Conservation (phyloP, 768 basidiomycete species). For the Lanmaoa pseudosensibilis region DNA sequence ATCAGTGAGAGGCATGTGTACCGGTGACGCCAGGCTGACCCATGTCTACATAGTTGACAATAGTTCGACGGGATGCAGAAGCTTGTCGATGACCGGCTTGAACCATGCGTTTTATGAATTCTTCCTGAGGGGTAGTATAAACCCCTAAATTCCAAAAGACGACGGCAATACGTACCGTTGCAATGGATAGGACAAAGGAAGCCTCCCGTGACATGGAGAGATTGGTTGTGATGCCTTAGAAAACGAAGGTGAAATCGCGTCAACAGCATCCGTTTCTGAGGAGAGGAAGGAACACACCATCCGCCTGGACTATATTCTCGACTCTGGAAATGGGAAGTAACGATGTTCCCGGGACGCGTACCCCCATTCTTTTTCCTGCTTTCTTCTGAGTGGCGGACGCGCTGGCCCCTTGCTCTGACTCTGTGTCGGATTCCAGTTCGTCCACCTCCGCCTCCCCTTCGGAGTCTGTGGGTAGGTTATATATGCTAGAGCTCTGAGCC, state of each 20-base stretch:
- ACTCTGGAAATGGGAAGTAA: conserved; percentile 64
- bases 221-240: conserved; percentile 54
- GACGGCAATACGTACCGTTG: conserved; percentile 53
- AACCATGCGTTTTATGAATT: conserved; percentile 77
- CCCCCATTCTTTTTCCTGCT: conserved; percentile 31
- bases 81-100: conserved; percentile 71
- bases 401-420: conserved; percentile 28
- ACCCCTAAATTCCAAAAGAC: conserved; percentile 10
- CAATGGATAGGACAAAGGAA: conserved; percentile 69
- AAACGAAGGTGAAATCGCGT: conserved; percentile 16
- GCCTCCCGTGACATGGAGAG: conserved; percentile 76
- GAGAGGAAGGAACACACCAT: conserved; percentile 48
- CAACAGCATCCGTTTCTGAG: conserved; percentile 8
- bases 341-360: conserved; percentile 63
- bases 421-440: conserved; percentile 36
- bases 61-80: conserved; percentile 53
- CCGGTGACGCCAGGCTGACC: conserved; percentile 44
- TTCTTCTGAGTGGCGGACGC: conserved; percentile 29
- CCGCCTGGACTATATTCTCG: conserved; percentile 77
- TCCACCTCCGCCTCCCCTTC: conserved; percentile 35
- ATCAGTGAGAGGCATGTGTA: conserved; percentile 4
- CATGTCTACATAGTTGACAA: conserved; percentile 71
- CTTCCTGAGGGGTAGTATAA: conserved; percentile 55
- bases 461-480: conserved; percentile 36
- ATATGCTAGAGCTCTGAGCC: conserved; percentile 27